These are phyloP conservation scores for Tetrapisispora phaffii DNA, from an alignment of 805 yeast genomes.

Conservation along the genomic window DNA sequence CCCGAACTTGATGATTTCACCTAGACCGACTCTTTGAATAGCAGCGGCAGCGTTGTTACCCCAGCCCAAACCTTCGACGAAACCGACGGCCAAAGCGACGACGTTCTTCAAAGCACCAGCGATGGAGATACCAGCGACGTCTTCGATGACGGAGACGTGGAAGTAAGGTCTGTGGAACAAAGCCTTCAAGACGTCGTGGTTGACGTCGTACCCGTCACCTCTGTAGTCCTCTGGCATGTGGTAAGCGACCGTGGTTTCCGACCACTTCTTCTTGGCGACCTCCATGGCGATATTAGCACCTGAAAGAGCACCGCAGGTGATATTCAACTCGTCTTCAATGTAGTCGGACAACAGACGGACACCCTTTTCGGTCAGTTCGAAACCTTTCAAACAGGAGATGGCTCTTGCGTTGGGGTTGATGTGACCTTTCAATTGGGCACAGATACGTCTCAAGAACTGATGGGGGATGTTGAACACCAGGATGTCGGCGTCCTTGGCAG, in stretches of 20 bases:
- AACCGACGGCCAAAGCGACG: constrained; percentile 92
- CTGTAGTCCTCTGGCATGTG: constrained; percentile 52
- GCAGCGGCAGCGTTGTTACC: constrained; percentile 98
- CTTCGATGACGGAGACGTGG: constrained; percentile 88
- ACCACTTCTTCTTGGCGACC: constrained; percentile 91
- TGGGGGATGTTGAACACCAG: constrained; percentile 93
- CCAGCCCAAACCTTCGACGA: constrained; percentile 97
- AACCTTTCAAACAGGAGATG: constrained; percentile 91
- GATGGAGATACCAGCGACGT: constrained; percentile 91
- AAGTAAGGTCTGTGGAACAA: constrained; percentile 96
- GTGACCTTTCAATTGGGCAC: constrained; percentile 66
- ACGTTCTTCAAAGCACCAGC: constrained; percentile 97
- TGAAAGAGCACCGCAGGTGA: constrained; percentile 90
- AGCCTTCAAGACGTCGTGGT: constrained; percentile 58
- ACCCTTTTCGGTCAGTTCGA: constrained; percentile 78
- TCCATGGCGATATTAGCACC: constrained; percentile 98
- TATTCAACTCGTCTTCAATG: constrained; percentile 70
- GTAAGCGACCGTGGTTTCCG: constrained; percentile 96
- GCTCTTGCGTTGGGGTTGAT: constrained; percentile 69
- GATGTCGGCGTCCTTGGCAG: constrained; percentile 75
- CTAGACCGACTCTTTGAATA: constrained; percentile 88
- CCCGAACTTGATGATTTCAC: constrained; percentile 84
- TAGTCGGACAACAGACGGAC: constrained; percentile 73
- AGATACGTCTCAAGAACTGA: constrained; percentile 77
- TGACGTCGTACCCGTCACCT: constrained; percentile 44